Evolutionary conservation across 495 filamentous ascomycete genomes (phyloP), one percentile per base, ranked within the genome.

Genomic region (Hyphodiscus hymeniophilus): DNA sequence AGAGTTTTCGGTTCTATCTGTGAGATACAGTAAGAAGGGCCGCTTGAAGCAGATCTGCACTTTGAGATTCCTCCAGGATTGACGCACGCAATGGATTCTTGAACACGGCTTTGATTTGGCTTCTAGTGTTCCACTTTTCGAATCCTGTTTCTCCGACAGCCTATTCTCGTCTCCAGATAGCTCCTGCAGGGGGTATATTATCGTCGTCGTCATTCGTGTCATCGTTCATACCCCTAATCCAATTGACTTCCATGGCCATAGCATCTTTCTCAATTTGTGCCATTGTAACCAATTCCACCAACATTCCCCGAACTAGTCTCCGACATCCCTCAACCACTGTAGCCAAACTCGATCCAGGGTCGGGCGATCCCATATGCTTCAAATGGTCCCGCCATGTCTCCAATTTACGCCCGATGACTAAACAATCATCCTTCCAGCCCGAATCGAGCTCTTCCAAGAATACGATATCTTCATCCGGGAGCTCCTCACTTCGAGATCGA

Each of bases 211-310:
- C 56, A 32, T 56, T 51, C 30, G 22, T 38, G 20, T 56, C 56
- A 39, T 51, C 50, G 38, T 73, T 75, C 62, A 73, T 68, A 38
- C 36, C 47, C 50, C 57, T 61, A 40, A 76, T 70, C 74, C 74
- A 78, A 18, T 53, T 55, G 24, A 60, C 61, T 58, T 78, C 74
- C 16, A 61, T 57, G 12, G 50, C 51, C 31, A 65, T 56, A 5
- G 64, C 68, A 44, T 74, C 71, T 21, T 56, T 50, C 58, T 76
- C 69, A 28, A 76, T 69, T 51, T 60, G 54, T 38, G 61, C 62
- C 74, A 78, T 76, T 8, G 66, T 23, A 2, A 49, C 49, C 35
- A 78, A 60, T 55, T 76, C 74, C 16, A 53, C 58, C 39, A 72
- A 51, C 73, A 78, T 76, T 21, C 67, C 66, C 34, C 52, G 39